These are phyloP conservation scores for Melastoma malabathricum DNA, from an alignment of 345 rosid genomes.

Conservation along the genomic window DNA sequence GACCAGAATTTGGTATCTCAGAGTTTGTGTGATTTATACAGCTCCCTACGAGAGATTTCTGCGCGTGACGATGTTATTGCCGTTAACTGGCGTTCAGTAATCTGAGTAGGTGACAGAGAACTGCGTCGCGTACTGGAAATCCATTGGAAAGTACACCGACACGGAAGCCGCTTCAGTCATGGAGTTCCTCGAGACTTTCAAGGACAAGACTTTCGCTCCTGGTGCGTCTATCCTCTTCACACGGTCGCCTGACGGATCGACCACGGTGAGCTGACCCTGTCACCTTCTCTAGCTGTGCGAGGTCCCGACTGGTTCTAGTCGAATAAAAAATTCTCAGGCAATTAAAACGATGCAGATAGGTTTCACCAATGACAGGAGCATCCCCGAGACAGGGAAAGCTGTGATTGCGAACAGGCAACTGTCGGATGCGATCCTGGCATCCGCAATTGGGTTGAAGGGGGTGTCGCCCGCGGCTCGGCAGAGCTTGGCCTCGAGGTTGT, in stretches of 20 bases:
- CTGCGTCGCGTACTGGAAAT: slow-evolving; percentile 60
- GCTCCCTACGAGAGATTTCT: slow-evolving; percentile 12
- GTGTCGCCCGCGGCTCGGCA: slow-evolving; percentile 51
- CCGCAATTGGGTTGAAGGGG: slow-evolving; percentile 64
- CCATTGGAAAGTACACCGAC: slow-evolving; percentile 54
- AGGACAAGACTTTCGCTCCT: slow-evolving; percentile 48
- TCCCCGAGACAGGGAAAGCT: slow-evolving; percentile 30
- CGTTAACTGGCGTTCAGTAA: slow-evolving; percentile 24
- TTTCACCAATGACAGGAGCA: slow-evolving; percentile 46
- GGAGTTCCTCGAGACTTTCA: slow-evolving; percentile 40
- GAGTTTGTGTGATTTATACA: not conserved
- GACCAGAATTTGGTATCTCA: too few species aligned
- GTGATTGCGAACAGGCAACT: slow-evolving; percentile 58
- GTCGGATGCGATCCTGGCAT: slow-evolving; percentile 53
- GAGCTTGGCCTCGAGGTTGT: slow-evolving; percentile 43
- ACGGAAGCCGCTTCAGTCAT: slow-evolving; percentile 62
- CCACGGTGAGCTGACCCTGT: slow-evolving; percentile 27
- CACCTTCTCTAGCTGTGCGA: not conserved
- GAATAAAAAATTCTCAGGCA: too few species aligned
- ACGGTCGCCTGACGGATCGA: slow-evolving; percentile 31
- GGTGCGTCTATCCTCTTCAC: slow-evolving; percentile 69
- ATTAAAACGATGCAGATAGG: slow-evolving; percentile 24
- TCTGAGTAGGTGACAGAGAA: slow-evolving; percentile 69
- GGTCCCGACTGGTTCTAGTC: not conserved
- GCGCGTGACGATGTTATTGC: slow-evolving; percentile 12